Conservation (phyloP, 2,329 filamentous ascomycete genomes). For the Cytospora piceae region DNA sequence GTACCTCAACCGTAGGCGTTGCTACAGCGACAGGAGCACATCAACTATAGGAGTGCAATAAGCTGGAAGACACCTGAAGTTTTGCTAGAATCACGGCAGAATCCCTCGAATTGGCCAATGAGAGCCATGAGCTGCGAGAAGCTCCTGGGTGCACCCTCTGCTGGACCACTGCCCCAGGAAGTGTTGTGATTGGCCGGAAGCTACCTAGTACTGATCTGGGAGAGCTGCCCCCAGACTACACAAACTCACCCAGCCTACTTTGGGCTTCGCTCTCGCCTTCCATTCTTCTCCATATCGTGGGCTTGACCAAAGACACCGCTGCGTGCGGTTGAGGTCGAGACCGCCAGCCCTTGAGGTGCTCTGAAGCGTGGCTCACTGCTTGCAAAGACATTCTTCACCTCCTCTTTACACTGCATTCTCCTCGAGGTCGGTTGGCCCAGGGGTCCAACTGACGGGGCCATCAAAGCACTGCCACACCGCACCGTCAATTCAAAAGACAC, state of each 20-base stretch:
- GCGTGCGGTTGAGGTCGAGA: conserved; percentile 2
- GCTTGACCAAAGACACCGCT: conserved; percentile 4
- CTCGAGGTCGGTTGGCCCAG: conserved; percentile 4
- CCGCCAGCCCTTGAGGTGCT: conserved; percentile 18
- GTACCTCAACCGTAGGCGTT: not conserved
- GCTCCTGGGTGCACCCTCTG: not conserved
- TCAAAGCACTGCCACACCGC: conserved; percentile 15
- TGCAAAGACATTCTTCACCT: conserved; percentile 22
- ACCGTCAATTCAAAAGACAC: not conserved
- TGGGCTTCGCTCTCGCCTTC: not conserved
- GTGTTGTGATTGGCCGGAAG: not conserved
- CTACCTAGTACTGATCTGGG: not conserved
- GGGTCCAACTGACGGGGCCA: conserved; percentile 15
- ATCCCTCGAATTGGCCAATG: not conserved
- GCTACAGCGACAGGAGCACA: too few species aligned
- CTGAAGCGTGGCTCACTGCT: conserved; percentile 21
- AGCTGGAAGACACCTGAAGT: not conserved
- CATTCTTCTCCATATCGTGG: not conserved
- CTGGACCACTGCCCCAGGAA: not conserved
- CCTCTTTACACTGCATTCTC: conserved; percentile 5
- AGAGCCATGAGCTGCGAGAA: not conserved
- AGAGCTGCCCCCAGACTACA: not conserved
- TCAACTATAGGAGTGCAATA: not conserved
- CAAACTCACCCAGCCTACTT: too few species aligned
- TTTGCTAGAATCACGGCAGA: not conserved